Evolutionary conservation across 2,329 filamentous ascomycete genomes (phyloP).

Genomic region (Cladosporium sp.): DNA sequence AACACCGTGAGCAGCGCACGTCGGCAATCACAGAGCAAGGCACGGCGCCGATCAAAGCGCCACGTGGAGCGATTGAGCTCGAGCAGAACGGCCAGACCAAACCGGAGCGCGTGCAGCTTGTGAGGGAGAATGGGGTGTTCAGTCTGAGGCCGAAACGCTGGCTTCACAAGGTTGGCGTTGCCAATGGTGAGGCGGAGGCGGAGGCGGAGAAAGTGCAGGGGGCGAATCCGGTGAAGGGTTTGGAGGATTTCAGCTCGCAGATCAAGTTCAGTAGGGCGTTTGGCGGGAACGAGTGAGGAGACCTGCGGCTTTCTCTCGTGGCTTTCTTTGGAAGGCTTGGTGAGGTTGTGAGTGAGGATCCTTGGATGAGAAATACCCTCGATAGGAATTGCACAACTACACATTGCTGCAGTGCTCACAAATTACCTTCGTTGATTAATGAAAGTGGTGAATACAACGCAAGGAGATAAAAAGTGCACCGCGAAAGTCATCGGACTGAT

Average conservation of each 20-base stretch:
- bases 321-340: too few relatives aligned
- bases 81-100: background rate
- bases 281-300: background rate
- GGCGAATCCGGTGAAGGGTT: slow-evolving; percentile 26
- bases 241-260: slow-evolving; percentile 30
- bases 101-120: slow-evolving; percentile 29
- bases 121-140: slow-evolving; percentile 23
- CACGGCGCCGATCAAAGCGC: slow-evolving; percentile 14
- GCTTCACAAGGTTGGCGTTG: slow-evolving; percentile 19
- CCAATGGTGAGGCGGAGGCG: slow-evolving; percentile 9
- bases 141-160: slow-evolving; percentile 31
- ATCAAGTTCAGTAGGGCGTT: slow-evolving; percentile 26
- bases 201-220: slow-evolving; percentile 18
- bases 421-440: too few relatives aligned
- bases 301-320: background rate
- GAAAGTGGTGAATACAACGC: too few relatives aligned
- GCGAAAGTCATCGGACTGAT: too few relatives aligned
- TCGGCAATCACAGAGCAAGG: slow-evolving; percentile 23
- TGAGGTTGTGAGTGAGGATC: too few relatives aligned
- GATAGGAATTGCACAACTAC: too few relatives aligned
- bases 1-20: slow-evolving; percentile 36
- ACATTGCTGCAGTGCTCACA: too few relatives aligned
- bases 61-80: slow-evolving; percentile 14
- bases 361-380: background rate
- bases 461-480: too few relatives aligned